These are phyloP conservation scores for Orbilia ellipsospora DNA, from an alignment of 2,329 filamentous ascomycete genomes.

Conservation along the genomic window DNA sequence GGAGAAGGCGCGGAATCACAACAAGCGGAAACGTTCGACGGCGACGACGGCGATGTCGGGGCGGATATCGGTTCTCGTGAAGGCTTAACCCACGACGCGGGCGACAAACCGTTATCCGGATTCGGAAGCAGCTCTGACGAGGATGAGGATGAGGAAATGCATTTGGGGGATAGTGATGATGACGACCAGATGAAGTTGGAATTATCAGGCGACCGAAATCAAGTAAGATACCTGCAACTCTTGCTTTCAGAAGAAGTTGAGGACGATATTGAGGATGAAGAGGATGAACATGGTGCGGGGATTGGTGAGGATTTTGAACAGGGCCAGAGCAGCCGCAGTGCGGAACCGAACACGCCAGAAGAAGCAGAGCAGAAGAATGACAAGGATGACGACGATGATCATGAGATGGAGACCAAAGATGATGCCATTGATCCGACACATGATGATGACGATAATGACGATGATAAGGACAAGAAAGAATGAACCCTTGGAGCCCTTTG, in stretches of 20 bases:
- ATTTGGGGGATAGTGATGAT: constrained; percentile 81
- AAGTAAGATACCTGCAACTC: constrained; percentile 59
- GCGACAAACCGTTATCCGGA: constrained; percentile 80
- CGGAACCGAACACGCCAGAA: constrained; percentile 44
- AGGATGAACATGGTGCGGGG: constrained; percentile 57
- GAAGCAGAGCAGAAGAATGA: constrained; percentile 49
- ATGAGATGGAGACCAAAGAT: constrained; percentile 57
- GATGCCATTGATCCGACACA: constrained; percentile 23
- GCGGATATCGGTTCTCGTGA: constrained; percentile 50
- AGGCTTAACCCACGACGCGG: constrained; percentile 59
- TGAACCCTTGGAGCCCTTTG: constrained; percentile 55
- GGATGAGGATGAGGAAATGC: constrained; percentile 81
- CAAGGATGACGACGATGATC: constrained; percentile 55
- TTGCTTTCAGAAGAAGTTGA: constrained; percentile 57
- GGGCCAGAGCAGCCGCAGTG: constrained; percentile 51
- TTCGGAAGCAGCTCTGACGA: constrained; percentile 97
- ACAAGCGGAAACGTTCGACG: constrained; percentile 69
- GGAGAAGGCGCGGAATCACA: constrained; percentile 58
- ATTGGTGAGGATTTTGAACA: constrained; percentile 55
- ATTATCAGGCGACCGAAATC: constrained; percentile 58
- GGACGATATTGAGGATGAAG: constrained; percentile 59
- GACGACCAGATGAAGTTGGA: constrained; percentile 59
- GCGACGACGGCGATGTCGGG: constrained; percentile 69
- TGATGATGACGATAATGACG: constrained; percentile 40
- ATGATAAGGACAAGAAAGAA: constrained; percentile 34